Evolutionary conservation across 2,329 filamentous ascomycete genomes (phyloP), one percentile per base, ranked within the genome.

Genomic region (Trichoderma sp.): DNA sequence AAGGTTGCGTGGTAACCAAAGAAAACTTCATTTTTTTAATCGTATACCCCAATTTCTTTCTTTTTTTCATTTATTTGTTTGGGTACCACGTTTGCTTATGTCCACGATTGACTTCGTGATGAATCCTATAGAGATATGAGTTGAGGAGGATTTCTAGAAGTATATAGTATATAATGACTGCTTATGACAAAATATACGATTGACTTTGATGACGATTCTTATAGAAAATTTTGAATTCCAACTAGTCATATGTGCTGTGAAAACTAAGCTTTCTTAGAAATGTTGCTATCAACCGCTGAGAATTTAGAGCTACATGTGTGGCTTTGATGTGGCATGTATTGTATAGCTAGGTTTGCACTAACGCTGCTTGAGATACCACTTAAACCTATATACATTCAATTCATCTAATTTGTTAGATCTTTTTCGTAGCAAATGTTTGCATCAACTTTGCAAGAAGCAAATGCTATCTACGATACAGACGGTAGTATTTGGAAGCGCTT

Each of bases 1-100:
- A 81, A 77, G 75, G 79, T 83, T 69, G 83, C 85, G 0, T 87
- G 85, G 85, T 87, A 73, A 73, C 11, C 52, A 11, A 21, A 31
- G 21, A 11, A 24, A 21, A 13, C 2, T 3, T 47, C 13, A 10
- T 21, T 19, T 16, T 49, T 35, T 37, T 53, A 29, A 43, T 29
- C n/a, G 27, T 31, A 47, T 47, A 61, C 58, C 58, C 58, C 29
- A 21, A 29, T 49, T 21, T 40, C 19, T 52, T 63, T 63, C 43
- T 59, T 59, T 16, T 16, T 16, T 53, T 53, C 40, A 10, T 62
- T 35, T 31, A 11, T 24, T 40, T 49, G 16, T 35, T 33, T 52
- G 47, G 47, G 35, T 52, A 55, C 14, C 31, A 35, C 33, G 16
- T 52, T 64, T 55, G 19, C 29, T 11, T 40, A n/a, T 8, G 29